Base-by-base conservation (phyloP, 495 filamentous ascomycete species). In the Talaromyces wortmannii region DNA sequence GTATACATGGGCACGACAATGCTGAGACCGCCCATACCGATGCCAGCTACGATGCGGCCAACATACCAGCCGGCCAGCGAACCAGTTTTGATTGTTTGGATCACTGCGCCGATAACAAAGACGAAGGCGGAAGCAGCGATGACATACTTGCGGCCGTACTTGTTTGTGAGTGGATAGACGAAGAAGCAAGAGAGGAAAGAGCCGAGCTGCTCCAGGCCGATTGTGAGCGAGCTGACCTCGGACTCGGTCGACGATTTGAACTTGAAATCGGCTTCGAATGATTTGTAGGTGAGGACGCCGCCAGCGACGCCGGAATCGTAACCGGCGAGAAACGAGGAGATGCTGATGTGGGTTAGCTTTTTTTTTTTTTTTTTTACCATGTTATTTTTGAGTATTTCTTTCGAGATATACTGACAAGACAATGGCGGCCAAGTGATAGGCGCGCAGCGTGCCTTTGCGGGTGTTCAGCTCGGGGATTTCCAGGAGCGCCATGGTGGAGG, bases 1-100 rank as follows among this genome's bases (percentile, higher is more conserved):
- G 67, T 74, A 55, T 74, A 81, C 61, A 79, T 78, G 7, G 82
- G 80, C 0, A 82, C 76, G n/a, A 79, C 73, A 0, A 78, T 75
- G 0, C 76, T 79, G 3, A 75, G 73, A 17, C 65, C 73, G 10
- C 81, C 82, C 15, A 83, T 71, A 6, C 81, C 82, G 11, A 85
- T 55, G 29, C 81, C 81, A 4, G 74, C 70, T 11, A 83, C 64
- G 7, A 82, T 66, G 40, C 81, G 68, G 4, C 67, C 73, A 6
- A 68, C 70, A 48, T 78, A 78, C 59, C 72, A 78, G 31, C 69
- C 71, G 6, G 63, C 69, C 4, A 79, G 58, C 0, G 73, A 75
- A 49, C 74, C 69, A 0, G 73, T 74, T 6, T 71, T 68, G 31
- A 70, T 57, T 0, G 69, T 64, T 48, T 78, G 74, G 11, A 79